These are phyloP conservation scores for Yarrowia phangngaensis DNA, from an alignment of 805 yeast genomes.

Conservation along the genomic window DNA sequence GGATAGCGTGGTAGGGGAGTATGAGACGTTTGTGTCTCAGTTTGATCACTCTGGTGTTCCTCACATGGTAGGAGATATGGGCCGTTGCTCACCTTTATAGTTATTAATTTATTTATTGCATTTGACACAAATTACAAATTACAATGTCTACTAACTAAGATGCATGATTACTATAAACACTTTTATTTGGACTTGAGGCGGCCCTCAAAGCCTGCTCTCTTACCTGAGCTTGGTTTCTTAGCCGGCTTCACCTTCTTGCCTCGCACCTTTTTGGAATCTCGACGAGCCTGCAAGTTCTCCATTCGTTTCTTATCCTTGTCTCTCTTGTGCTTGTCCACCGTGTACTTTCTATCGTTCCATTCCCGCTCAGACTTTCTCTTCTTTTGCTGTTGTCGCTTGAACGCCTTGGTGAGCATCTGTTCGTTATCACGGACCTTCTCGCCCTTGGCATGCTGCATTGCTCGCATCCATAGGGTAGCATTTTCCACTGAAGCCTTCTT, in stretches of 20 bases:
- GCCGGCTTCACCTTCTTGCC: conserved; percentile 65
- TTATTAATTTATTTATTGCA: background rate
- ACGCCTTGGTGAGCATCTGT: conserved; percentile 74
- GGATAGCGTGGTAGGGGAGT: conserved; percentile 39
- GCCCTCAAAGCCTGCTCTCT: conserved; percentile 93
- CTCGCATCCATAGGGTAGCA: conserved; percentile 79
- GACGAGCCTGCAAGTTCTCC: conserved; percentile 80
- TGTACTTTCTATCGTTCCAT: conserved; percentile 86
- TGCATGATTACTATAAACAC: background rate
- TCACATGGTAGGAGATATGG: conserved; percentile 25
- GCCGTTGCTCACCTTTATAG: conserved; percentile 3
- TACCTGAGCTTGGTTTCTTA: conserved; percentile 46
- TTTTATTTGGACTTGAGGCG: conserved; percentile 17
- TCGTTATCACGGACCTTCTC: conserved; percentile 85
- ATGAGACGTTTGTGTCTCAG: conserved; percentile 39
- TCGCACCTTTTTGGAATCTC: conserved; percentile 78
- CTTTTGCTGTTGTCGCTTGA: conserved; percentile 75
- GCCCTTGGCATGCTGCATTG: conserved; percentile 85
- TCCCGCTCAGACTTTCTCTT: conserved; percentile 84
- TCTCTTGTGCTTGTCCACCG: conserved; percentile 67
- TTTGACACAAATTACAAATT: too few relatives aligned
- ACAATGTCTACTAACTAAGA: too few relatives aligned
- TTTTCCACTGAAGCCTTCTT: conserved; percentile 56
- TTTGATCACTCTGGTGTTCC: background rate
- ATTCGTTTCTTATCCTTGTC: conserved; percentile 84